Evolutionary conservation across 208 protist species (phyloP).

Genomic region (Leishmania gerbilli): DNA sequence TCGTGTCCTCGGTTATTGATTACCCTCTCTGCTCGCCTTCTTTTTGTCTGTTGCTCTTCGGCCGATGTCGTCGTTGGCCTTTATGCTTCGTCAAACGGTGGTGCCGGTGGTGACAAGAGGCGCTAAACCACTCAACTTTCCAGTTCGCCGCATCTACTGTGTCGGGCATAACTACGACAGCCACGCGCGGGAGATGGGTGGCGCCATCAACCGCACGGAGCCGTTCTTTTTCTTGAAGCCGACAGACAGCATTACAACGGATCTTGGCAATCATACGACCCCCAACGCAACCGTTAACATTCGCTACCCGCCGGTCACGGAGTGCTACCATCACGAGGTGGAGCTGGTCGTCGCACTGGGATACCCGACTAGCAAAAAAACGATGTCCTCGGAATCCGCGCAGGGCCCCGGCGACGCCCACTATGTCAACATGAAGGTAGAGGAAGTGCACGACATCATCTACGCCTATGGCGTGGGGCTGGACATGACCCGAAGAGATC

Average conservation of each 20-base stretch:
- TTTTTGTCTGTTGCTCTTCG: neutral
- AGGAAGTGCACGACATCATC: conserved; percentile 59
- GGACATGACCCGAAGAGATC: conserved; percentile 89
- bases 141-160: conserved; percentile 77
- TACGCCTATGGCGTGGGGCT: conserved; percentile 82
- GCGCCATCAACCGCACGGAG: conserved; percentile 37
- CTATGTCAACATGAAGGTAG: conserved; percentile 43
- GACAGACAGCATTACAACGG: conserved; percentile 53
- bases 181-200: conserved; percentile 81
- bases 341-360: conserved; percentile 84
- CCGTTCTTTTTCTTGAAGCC: conserved; percentile 89
- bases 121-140: conserved; percentile 36
- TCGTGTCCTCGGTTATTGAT: neutral
- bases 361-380: neutral
- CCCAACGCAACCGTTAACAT: conserved; percentile 35
- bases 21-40: neutral
- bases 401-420: conserved; percentile 11
- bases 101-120: conserved; percentile 54
- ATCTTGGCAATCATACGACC: conserved; percentile 23
- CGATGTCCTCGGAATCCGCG: neutral
- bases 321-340: conserved; percentile 85
- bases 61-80: conserved; percentile 26
- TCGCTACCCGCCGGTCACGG: conserved; percentile 61
- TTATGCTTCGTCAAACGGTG: conserved; percentile 34
- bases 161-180: conserved; percentile 77